Conservation (phyloP, 2,329 filamentous ascomycete species). For the Claviceps sp. region DNA sequence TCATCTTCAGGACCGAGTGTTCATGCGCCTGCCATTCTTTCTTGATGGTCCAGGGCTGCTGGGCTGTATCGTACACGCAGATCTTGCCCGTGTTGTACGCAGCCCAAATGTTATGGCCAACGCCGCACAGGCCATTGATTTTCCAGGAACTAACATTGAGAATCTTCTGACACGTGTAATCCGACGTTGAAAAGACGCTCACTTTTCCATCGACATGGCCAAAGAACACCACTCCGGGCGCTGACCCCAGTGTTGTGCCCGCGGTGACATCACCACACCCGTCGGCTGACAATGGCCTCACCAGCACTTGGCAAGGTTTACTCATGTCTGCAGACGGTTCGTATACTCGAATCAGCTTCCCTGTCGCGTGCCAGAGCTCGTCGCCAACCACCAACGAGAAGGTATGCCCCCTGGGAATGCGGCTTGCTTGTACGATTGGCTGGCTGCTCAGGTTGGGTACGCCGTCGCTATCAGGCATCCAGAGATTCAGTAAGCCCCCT, state of each 20-base stretch:
- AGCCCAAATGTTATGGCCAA: conserved; percentile 77
- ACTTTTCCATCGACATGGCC: conserved; percentile 91
- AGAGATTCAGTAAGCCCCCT: conserved; percentile 72
- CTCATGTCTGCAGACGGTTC: conserved; percentile 56
- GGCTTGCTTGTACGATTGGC: conserved; percentile 56
- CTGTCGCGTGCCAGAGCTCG: conserved; percentile 75
- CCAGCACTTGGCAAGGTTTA: conserved; percentile 60
- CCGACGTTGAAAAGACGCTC: conserved; percentile 71
- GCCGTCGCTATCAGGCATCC: conserved; percentile 62
- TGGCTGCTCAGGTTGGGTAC: conserved; percentile 61
- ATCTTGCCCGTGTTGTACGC: conserved; percentile 90
- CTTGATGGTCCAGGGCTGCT: conserved; percentile 74
- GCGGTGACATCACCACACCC: conserved; percentile 79
- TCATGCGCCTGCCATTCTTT: conserved; percentile 95
- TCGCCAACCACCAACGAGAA: conserved; percentile 82
- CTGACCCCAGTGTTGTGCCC: conserved; percentile 59
- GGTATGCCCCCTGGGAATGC: conserved; percentile 66
- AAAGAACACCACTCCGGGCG: conserved; percentile 72
- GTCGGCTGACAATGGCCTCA: conserved; percentile 55
- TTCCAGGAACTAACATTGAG: conserved; percentile 88
- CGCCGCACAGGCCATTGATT: conserved; percentile 74
- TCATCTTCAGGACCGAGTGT: conserved; percentile 63
- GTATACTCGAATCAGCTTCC: conserved; percentile 79
- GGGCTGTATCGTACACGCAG: conserved; percentile 76
- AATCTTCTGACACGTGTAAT: conserved; percentile 65